Base-by-base conservation (phyloP, 768 basidiomycete species). In the Macrolepiota albuminosa region DNA sequence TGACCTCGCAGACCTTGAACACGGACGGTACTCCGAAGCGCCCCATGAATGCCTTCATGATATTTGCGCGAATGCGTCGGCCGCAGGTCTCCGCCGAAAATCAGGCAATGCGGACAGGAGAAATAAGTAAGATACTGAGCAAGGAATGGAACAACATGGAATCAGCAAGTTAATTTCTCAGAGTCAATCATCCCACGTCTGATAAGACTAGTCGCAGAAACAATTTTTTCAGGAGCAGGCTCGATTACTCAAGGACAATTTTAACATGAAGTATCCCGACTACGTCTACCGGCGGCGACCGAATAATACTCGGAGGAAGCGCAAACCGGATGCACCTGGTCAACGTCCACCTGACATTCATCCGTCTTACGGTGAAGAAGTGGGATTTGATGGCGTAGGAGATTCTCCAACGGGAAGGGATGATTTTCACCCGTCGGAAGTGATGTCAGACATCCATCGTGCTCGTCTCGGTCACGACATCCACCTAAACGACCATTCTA, bases 41-140 rank as follows among this genome's bases (percentile, higher is more conserved):
- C 13, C 91, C 91, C 37, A 93, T 94, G 91, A 94, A 94, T 71
- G 91, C 91, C 24, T 94, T 94, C 77, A 93, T 94, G 91, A 93
- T 94, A 61, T 94, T 93, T 67, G 91, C 92, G 61, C 84, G 91
- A 26, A 81, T 87, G 55, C 81, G 91, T 59, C 78, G 91, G 46
- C 91, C 91, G 18, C 89, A 94, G 71, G 89, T 94, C 37, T 85
- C 89, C 8, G 84, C 89, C n/a, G 88, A 89, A 63, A 89, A 94
- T 70, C 91, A 92, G 70, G 84, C 89, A 48, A 88, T 94, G 89
- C 86, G 92, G 43, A 94, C 92, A 0, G 92, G 92, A 16, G 92
- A 94, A 67, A 91, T 94, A 56, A 89, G 87, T 77, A 94, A 94
- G 74, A 85, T 94, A 56, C 77, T 94, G 62, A 88, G 86, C 74